phyloP scores from a whole-genome alignment of 2,329 filamentous ascomycete species.

The Diatrype stigma region DNA sequence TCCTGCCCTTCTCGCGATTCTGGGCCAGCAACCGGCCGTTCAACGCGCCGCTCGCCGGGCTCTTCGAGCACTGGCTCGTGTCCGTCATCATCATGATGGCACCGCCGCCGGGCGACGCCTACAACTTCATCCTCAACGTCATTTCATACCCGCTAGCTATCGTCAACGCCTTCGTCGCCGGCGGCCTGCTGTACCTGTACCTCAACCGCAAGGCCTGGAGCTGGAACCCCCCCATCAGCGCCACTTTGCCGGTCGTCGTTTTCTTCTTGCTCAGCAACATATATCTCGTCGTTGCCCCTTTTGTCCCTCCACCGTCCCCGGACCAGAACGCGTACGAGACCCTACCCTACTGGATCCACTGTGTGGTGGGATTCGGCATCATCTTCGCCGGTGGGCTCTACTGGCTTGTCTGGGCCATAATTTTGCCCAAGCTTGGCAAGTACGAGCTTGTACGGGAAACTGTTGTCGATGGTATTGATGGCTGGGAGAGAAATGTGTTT shows the following conservation, averaged over 20 bases:
- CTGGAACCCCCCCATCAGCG: constrained; percentile 51
- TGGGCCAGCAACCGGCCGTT: constrained; percentile 68
- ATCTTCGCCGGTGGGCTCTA: constrained; percentile 47
- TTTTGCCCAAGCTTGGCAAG: constrained; percentile 44
- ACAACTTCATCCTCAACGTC: constrained; percentile 62
- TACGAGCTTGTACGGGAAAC: constrained; percentile 45
- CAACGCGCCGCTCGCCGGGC: constrained; percentile 56
- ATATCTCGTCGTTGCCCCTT: constrained; percentile 50
- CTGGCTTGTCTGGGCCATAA: constrained; percentile 49
- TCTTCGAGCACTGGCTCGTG: constrained; percentile 63
- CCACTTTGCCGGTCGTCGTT: constrained; percentile 42
- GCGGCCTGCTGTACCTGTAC: constrained; percentile 49
- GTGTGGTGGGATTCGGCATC: constrained; percentile 49
- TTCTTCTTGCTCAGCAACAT: constrained; percentile 48
- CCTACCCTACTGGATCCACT: constrained; percentile 55
- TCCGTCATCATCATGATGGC: constrained; percentile 62
- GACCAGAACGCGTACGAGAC: constrained; percentile 40
- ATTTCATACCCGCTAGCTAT: constrained; percentile 51
- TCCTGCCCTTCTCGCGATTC: constrained; percentile 61
- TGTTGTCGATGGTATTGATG: constrained; percentile 24
- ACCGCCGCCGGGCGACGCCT: constrained; percentile 63
- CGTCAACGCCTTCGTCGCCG: constrained; percentile 49
- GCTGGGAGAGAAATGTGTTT: constrained; percentile 1
- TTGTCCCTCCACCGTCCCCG: constrained; percentile 43
- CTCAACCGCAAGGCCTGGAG: constrained; percentile 41